These are phyloP conservation scores for Aureobasidium sp. DNA, from an alignment of 2,329 filamentous ascomycete species.

Conservation along the genomic window DNA sequence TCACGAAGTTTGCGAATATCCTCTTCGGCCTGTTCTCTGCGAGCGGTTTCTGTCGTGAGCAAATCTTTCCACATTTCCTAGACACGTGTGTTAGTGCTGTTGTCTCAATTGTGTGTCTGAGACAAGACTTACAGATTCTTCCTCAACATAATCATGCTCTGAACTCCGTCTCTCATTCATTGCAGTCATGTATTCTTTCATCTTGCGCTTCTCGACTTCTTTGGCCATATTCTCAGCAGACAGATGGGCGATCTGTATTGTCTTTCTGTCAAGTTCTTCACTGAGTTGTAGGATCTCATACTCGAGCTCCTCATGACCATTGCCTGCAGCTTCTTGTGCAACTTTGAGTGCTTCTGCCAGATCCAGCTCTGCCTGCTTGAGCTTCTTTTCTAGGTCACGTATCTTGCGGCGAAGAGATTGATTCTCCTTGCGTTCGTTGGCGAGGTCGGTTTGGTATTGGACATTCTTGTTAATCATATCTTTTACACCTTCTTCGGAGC, in stretches of 20 bases:
- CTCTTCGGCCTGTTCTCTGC: constrained; percentile 90
- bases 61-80: constrained; percentile 96
- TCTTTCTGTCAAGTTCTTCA: constrained; percentile 86
- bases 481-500: constrained; percentile 96
- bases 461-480: constrained; percentile 99
- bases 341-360: constrained; percentile 49
- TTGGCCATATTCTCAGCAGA: constrained; percentile 79
- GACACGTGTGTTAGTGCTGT: constrained; percentile 18
- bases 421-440: constrained; percentile 91
- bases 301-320: constrained; percentile 70
- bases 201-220: constrained; percentile 86
- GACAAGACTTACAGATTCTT: constrained; percentile 34
- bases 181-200: constrained; percentile 82
- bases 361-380: constrained; percentile 65
- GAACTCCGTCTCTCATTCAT: constrained; percentile 59
- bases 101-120: constrained; percentile 2
- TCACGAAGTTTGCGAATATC: constrained; percentile 87
- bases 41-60: constrained; percentile 89
- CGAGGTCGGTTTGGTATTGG: constrained; percentile 89
- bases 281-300: constrained; percentile 88
- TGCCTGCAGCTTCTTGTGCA: constrained; percentile 43
- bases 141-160: constrained; percentile 39
- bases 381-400: constrained; percentile 86
- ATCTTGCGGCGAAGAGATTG: constrained; percentile 83
- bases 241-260: constrained; percentile 85